Evolutionary conservation across 2,329 filamentous ascomycete species (phyloP).

Genomic region (Colletotrichum echinochloae): DNA sequence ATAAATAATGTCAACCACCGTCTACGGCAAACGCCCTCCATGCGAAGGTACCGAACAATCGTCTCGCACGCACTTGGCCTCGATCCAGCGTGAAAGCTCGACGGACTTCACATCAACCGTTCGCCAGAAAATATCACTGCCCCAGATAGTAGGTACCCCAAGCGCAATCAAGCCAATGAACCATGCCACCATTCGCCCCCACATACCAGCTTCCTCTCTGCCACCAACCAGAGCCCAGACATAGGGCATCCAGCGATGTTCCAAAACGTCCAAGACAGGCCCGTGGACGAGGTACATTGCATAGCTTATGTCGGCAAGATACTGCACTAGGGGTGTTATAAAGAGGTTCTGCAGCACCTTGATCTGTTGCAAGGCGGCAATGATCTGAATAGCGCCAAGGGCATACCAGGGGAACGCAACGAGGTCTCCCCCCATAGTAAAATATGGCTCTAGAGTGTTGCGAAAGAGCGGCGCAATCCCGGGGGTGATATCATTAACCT

Average conservation of each 20-base stretch:
- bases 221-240: constrained; percentile 47
- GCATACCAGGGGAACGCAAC: constrained; percentile 52
- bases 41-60: background rate
- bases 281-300: constrained; percentile 70
- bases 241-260: constrained; percentile 42
- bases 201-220: constrained; percentile 48
- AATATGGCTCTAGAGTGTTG: constrained; percentile 51
- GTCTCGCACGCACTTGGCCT: constrained; percentile 44
- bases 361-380: constrained; percentile 49
- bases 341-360: constrained; percentile 52
- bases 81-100: constrained; percentile 62
- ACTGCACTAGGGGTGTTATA: constrained; percentile 62
- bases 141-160: constrained; percentile 60
- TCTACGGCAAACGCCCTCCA: background rate
- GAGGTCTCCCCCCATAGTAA: constrained; percentile 47
- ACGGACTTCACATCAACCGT: constrained; percentile 61
- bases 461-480: constrained; percentile 49
- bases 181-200: constrained; percentile 51
- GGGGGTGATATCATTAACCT: constrained; percentile 49
- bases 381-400: constrained; percentile 50
- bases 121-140: constrained; percentile 70
- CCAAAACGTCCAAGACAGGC: constrained; percentile 56
- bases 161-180: constrained; percentile 53
- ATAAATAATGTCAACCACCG: constrained; percentile 3
- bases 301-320: constrained; percentile 68